These are phyloP conservation scores for Penicillium sp. DNA, from an alignment of 2,329 filamentous ascomycete species.

Conservation along the genomic window DNA sequence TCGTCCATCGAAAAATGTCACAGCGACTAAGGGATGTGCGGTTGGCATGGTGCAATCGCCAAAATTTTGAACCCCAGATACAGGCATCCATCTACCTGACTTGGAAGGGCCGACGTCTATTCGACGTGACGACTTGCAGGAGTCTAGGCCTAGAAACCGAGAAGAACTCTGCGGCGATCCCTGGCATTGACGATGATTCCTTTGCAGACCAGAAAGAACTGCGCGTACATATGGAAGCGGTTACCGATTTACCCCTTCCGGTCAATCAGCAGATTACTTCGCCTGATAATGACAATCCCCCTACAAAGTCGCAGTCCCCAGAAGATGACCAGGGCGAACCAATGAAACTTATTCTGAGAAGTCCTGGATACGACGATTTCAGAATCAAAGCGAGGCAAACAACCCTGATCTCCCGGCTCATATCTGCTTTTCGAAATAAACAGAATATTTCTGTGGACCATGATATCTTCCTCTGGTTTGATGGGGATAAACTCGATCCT, in stretches of 20 bases:
- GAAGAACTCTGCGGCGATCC: slow-evolving; percentile 30
- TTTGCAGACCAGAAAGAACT: slow-evolving; percentile 48
- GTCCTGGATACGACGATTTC: slow-evolving; percentile 51
- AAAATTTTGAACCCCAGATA: slow-evolving; percentile 52
- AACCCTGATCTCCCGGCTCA: slow-evolving; percentile 61
- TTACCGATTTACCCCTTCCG: slow-evolving; percentile 63
- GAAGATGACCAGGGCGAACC: slow-evolving; percentile 27
- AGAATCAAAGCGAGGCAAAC: slow-evolving; percentile 45
- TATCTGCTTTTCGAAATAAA: slow-evolving; percentile 59
- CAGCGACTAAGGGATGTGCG: slow-evolving; percentile 67
- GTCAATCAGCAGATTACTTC: slow-evolving; percentile 20
- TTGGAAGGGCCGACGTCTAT: slow-evolving; percentile 71
- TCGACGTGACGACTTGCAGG: slow-evolving; percentile 69
- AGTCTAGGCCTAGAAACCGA: slow-evolving; percentile 61
- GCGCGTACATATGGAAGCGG: slow-evolving; percentile 72
- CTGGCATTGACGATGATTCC: slow-evolving; percentile 44
- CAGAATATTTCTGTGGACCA: slow-evolving; percentile 52
- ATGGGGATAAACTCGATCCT: slow-evolving; percentile 68
- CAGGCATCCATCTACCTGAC: slow-evolving; percentile 67
- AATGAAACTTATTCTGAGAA: slow-evolving; percentile 52
- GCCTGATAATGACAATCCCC: not conserved
- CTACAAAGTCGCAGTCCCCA: not conserved
- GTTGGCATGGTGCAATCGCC: slow-evolving; percentile 65
- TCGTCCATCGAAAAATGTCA: slow-evolving; percentile 64
- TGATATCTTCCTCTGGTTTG: slow-evolving; percentile 65